Base-by-base conservation (phyloP, 495 filamentous ascomycete species). In the Daldinia loculata region DNA sequence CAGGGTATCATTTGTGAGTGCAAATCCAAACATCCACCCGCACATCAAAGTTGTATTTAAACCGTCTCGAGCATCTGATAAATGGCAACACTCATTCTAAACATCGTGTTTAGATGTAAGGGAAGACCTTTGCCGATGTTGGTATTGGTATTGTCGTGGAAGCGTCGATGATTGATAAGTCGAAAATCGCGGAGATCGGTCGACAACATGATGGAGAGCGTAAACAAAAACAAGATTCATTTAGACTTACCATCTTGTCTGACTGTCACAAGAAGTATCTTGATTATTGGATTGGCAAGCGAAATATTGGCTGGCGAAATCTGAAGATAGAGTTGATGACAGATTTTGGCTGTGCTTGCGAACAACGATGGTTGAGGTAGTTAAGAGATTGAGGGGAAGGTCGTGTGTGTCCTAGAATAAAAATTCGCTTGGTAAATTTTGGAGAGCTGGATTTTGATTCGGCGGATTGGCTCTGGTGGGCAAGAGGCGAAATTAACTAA, bases 171-270 rank as follows among this genome's bases (percentile, higher is more conserved):
- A 55, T 39, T 29, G 50, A 67, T 26, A 62, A 56, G 56, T 30
- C 53, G 53, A 15, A 57, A 56, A 53, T 55, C 24, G 50, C 52
- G 22, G 32, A 17, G 29, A 36, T 64, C 48, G 32, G 30, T 64
- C 32, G 53, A 58, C 19, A 38, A 59, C n/a, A 66, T 39, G 63
- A 48, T 61, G 6, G 52, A 24, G 45, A 12, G 17, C 41, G 19
- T 58, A 41, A 68, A 68, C 65, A 71, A 75, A 72, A 74, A 66
- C 51, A 75, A 69, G 52, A 59, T 66, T 61, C 59, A 48, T 65
- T 59, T 34, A 64, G 55, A 76, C 86, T 88, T 83, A 88, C 86
- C 86, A 88, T 88, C 77, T 86, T 88, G 84, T 81, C 78, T 82
- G 79, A 82, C 82, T 79, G 68, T 74, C 71, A 72, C 32, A 58